Evolutionary conservation across 1,284 basidiomycete species (phyloP).

Genomic region (Dichomitus squalens): DNA sequence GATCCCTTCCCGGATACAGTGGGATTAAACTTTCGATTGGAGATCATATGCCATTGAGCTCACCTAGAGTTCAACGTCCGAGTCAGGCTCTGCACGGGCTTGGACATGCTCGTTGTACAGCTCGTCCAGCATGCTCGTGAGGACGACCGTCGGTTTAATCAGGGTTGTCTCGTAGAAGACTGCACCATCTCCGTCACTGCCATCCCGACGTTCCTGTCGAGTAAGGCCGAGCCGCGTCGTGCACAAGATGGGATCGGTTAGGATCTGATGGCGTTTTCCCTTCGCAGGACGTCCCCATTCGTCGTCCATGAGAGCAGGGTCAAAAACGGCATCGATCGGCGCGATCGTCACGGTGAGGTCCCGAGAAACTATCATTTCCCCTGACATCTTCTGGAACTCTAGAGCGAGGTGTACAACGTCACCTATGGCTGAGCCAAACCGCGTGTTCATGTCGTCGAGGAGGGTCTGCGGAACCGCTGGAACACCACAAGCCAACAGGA

Average conservation of each 20-base stretch:
- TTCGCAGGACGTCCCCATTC: background rate
- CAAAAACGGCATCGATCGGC: constrained; percentile 41
- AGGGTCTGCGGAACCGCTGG: constrained; percentile 39
- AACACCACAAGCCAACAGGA: constrained; percentile 48
- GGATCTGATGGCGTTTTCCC: background rate
- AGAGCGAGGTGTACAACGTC: constrained; percentile 44
- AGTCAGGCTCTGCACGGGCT: too few relatives aligned
- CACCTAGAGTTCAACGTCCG: too few relatives aligned
- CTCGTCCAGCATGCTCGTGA: constrained; percentile 14
- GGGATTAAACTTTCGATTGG: too few relatives aligned
- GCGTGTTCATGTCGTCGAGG: constrained; percentile 26
- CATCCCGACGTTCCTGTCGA: constrained; percentile 21
- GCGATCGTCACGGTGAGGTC: constrained; percentile 36
- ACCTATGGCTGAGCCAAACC: constrained; percentile 37
- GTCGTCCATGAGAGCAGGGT: constrained; percentile 38
- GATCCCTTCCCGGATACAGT: too few relatives aligned
- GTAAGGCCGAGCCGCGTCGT: background rate
- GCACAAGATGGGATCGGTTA: background rate
- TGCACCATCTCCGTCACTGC: background rate
- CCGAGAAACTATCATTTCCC: constrained; percentile 53
- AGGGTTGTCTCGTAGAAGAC: constrained; percentile 34
- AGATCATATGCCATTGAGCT: too few relatives aligned
- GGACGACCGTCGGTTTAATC: constrained; percentile 10
- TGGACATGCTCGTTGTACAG: background rate
- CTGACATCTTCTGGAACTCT: constrained; percentile 50